Evolutionary conservation across 2,329 filamentous ascomycete species (phyloP), one percentile per base, ranked within the genome.

Genomic region (Zymoseptoria ardabiliae): DNA sequence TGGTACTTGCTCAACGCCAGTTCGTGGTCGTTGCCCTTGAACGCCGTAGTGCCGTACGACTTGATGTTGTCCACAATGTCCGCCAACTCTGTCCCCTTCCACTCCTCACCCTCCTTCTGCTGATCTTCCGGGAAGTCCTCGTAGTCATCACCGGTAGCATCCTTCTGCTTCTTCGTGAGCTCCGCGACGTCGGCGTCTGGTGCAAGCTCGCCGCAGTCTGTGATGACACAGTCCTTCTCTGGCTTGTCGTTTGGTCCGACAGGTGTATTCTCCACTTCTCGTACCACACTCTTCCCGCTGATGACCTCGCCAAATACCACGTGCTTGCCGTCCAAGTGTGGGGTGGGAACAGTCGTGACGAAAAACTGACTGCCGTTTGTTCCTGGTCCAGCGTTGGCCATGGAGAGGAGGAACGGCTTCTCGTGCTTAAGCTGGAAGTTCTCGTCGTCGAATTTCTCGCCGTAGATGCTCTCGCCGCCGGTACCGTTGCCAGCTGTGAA

Each of bases 321-420:
- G 77, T 99, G 93, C 82, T 99, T 99, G 73, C 85, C 85, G 74
- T 99, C 92, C 48, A 97, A 84, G 75, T 97, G 94, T 53, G 91
- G 92, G 13, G 94, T 97, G n/a, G 87, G 82, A 28, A 96, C 90
- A 17, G 94, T 97, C 54, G 94, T 99, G 69, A 97, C 81, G 83
- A 99, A 99, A 84, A 99, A 99, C 72, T 99, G 94, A 55, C 90
- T 95, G 71, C 94, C 94, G 74, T 99, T 99, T 74, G 94, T 82
- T 88, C 88, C 90, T 52, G 91, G 90, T 53, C 94, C 94, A 65
- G 94, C 93, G 74, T 99, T 99, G 70, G 94, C 94, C 94, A 99
- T 99, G 73, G 90, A 95, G 63, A 99, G 82, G 66, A 97, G 80
- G 80, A 97, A 97, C 1, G 94, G 92, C 70, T 87, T 89, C 69